A percentile compares a stretch with the other conserved stretches of the same genome.
Conservation (phyloP, 805 yeast species). For the Barnettozyma vustinii region DNA sequence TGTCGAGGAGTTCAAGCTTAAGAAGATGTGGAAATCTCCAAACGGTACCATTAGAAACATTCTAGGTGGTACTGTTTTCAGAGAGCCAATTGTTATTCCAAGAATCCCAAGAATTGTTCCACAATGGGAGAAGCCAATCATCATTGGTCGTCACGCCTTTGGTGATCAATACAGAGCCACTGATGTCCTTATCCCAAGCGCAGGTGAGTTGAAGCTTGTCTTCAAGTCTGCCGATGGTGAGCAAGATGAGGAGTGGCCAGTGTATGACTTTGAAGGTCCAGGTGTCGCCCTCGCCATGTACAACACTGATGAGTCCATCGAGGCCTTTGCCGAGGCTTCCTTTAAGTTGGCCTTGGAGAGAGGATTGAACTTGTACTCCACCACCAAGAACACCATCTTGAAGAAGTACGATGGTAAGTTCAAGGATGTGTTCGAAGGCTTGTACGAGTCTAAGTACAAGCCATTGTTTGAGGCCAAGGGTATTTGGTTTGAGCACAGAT, state of each 20-base stretch:
- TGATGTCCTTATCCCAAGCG: conserved; percentile 59
- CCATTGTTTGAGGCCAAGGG: conserved; percentile 52
- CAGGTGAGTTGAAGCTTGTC: conserved; percentile 62
- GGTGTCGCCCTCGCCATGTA: conserved; percentile 84
- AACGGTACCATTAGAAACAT: conserved; percentile 82
- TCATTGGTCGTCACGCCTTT: conserved; percentile 81
- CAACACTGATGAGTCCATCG: conserved; percentile 73
- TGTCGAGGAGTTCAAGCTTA: conserved; percentile 66
- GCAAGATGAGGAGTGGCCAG: conserved; percentile 41
- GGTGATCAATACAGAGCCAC: conserved; percentile 85
- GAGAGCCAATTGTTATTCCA: conserved; percentile 78
- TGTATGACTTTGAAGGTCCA: conserved; percentile 56
- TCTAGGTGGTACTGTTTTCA: conserved; percentile 76
- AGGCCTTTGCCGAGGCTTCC: conserved; percentile 75
- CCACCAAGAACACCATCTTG: conserved; percentile 77
- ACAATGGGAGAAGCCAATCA: conserved; percentile 77
- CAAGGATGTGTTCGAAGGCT: conserved; percentile 70
- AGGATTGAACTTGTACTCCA: conserved; percentile 57
- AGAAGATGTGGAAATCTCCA: conserved; percentile 83
- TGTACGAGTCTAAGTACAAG: conserved; percentile 56
- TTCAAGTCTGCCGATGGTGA: conserved; percentile 61
- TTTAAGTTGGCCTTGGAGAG: conserved; percentile 67
- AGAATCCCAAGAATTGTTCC: conserved; percentile 74
- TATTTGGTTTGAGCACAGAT: conserved; percentile 72
- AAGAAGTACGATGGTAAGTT: conserved; percentile 80